Percentiles rank a stretch among this genome's conserved stretches.
phyloP scores from a whole-genome alignment of 139 green algal species.

The Chlorella vulgaris region DNA sequence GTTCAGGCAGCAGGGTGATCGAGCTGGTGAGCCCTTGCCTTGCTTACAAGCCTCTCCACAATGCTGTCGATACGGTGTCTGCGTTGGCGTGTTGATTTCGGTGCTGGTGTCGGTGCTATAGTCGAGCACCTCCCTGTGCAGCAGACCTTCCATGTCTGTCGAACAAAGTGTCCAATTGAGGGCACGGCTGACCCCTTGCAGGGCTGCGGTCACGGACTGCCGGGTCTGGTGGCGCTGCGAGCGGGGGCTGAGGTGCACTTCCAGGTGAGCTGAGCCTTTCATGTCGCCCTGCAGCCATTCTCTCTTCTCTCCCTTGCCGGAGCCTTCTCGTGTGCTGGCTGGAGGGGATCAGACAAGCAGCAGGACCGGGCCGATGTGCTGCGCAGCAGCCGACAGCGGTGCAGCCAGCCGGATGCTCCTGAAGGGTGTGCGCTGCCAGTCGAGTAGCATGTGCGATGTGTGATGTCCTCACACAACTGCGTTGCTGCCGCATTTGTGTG shows the following conservation, averaged over 20 bases:
- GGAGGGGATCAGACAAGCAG: neutral
- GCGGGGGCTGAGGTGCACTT: constrained; percentile 58
- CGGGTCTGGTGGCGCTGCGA: constrained; percentile 77
- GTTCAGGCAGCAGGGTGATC: constrained; percentile 9
- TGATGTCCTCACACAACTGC: no score
- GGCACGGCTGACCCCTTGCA: constrained; percentile 40
- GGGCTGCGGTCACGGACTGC: constrained; percentile 90
- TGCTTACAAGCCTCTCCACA: neutral
- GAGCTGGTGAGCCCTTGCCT: constrained; percentile 20
- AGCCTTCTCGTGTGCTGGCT: neutral
- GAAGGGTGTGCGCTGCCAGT: no score
- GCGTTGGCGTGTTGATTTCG: neutral
- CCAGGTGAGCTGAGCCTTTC: constrained; percentile 15
- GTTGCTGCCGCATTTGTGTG: no score
- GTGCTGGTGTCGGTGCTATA: neutral
- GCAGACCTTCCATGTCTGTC: no score
- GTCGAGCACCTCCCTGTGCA: neutral
- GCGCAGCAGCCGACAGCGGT: no score
- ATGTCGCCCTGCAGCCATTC: no score
- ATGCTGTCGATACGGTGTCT: neutral
- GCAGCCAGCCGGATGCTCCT: no score
- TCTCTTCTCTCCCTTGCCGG: no score
- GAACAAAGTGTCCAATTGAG: neutral
- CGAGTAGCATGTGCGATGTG: no score
- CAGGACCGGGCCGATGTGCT: no score